phyloP scores from a whole-genome alignment of 257 asterid genomes.

The Cordia subcordata region DNA sequence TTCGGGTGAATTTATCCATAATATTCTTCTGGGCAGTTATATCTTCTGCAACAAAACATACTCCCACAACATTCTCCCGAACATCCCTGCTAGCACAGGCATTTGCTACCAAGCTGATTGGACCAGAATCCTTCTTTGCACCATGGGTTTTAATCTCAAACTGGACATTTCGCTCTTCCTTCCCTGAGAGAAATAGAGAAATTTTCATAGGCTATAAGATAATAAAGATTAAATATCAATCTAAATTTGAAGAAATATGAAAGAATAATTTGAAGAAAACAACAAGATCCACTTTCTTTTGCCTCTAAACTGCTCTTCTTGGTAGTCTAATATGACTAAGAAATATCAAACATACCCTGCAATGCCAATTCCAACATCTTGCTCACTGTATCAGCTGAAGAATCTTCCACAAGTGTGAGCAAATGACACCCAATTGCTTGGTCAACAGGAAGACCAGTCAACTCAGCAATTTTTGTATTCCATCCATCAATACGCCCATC shows the following conservation, averaged over 20 bases:
- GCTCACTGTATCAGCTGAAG: constrained; percentile 64
- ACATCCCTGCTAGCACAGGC: constrained; percentile 95
- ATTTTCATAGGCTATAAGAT: not conserved
- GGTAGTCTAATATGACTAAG: not conserved
- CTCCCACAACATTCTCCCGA: constrained; percentile 78
- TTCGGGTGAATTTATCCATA: constrained; percentile 92
- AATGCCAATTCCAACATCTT: constrained; percentile 71
- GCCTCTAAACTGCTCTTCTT: not conserved
- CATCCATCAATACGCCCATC: constrained; percentile 85
- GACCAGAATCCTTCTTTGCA: constrained; percentile 49
- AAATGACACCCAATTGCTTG: constrained; percentile 73
- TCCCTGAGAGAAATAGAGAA: constrained; percentile 58
- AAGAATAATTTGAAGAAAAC: not conserved
- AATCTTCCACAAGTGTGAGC: constrained; percentile 73
- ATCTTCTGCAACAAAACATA: constrained; percentile 91
- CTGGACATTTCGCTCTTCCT: constrained; percentile 75
- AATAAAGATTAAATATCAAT: not conserved
- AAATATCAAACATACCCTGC: constrained; percentile 39
- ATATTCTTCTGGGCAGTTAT: constrained; percentile 77
- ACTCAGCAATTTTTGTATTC: constrained; percentile 76
- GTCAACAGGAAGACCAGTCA: constrained; percentile 74
- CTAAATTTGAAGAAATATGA: not conserved
- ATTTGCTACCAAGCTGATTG: constrained; percentile 73
- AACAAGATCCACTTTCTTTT: not conserved
- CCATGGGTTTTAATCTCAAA: constrained; percentile 80